Evolutionary conservation across 2,329 filamentous ascomycete species (phyloP), one percentile per base, ranked within the genome.

Genomic region (Setomelanomma holmii): DNA sequence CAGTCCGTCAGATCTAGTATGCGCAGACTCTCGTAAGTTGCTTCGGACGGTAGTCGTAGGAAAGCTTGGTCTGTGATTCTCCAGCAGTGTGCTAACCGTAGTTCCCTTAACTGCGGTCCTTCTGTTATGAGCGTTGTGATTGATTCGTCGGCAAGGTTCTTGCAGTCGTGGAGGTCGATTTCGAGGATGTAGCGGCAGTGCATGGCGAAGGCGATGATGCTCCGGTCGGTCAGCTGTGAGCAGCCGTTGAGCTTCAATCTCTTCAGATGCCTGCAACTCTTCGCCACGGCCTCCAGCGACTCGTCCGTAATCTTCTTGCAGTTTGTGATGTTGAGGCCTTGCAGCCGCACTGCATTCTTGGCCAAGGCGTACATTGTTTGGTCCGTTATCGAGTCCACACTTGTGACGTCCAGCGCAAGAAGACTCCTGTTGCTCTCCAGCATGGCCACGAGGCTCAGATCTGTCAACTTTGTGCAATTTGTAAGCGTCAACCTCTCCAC

Each of bases 221-320:
- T 88, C 42, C 83, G 82, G 71, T 98, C 91, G 34, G 89, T 91
- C 27, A 97, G 80, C 75, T 96, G 89, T n/a, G 78, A 76, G 71
- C 95, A 96, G 51, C 93, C 90, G 75, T 98, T 99, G 56, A 99
- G 84, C 84, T 99, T 99, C 62, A 99, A 84, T 86, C 95, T 65
- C 78, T 97, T 98, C 63, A 99, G 85, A 68, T 90, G 91, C 60
- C 84, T 87, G 78, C 95, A 98, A 68, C 80, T 91, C 69, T 90
- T 82, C 5, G 95, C 93, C 24, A 99, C 84, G 11, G 83, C 80
- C 42, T 92, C 84, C 74, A 99, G 82, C 45, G 92, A 95, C 45
- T 93, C 89, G 68, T 96, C 93, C 6, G 92, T 92, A 45, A 98
- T 87, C 68, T 85, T 88, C 55, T 83, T 85, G 78, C 95, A 99